These are phyloP conservation scores for Suillus sp. DNA, from an alignment of 768 basidiomycete species.

Conservation along the genomic window DNA sequence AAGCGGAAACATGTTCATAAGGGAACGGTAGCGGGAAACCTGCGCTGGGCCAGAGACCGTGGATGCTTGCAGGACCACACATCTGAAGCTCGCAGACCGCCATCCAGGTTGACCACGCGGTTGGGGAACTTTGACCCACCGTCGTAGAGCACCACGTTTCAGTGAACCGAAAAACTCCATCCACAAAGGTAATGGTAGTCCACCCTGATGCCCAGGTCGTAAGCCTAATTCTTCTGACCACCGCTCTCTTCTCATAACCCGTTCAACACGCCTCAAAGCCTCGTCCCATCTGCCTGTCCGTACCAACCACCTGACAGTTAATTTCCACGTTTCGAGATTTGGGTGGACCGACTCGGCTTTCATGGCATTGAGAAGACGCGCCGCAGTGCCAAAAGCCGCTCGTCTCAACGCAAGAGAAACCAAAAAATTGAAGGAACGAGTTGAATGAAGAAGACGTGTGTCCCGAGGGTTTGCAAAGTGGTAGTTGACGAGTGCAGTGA, in stretches of 20 bases:
- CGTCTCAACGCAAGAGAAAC: slow-evolving; percentile 52
- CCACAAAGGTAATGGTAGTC: slow-evolving; percentile 55
- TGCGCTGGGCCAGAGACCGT: slow-evolving; percentile 18
- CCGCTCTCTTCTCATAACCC: slow-evolving; percentile 17
- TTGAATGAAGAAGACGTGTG: slow-evolving; percentile 32
- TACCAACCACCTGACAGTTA: slow-evolving; percentile 59
- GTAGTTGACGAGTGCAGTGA: slow-evolving; percentile 24
- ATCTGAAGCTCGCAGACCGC: background rate
- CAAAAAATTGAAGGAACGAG: slow-evolving; percentile 47
- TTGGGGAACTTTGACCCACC: slow-evolving; percentile 16
- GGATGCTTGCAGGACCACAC: slow-evolving; percentile 19
- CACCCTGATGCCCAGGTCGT: slow-evolving; percentile 8
- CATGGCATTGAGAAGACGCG: slow-evolving; percentile 51
- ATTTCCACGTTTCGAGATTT: slow-evolving; percentile 57
- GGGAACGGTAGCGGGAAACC: slow-evolving; percentile 30
- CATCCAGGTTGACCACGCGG: slow-evolving; percentile 1
- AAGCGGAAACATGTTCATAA: slow-evolving; percentile 46
- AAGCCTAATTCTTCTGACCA: slow-evolving; percentile 16
- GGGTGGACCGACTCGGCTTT: slow-evolving; percentile 39
- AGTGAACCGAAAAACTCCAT: slow-evolving; percentile 56
- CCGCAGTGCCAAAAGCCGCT: slow-evolving; percentile 48
- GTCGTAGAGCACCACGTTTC: slow-evolving; percentile 38
- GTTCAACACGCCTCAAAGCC: slow-evolving; percentile 52
- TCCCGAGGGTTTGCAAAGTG: slow-evolving; percentile 29
- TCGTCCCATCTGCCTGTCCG: slow-evolving; percentile 56